Evolutionary conservation across 2,329 filamentous ascomycete genomes (phyloP), one percentile per base, ranked within the genome.

Genomic region (Colletotrichum echinochloae): DNA sequence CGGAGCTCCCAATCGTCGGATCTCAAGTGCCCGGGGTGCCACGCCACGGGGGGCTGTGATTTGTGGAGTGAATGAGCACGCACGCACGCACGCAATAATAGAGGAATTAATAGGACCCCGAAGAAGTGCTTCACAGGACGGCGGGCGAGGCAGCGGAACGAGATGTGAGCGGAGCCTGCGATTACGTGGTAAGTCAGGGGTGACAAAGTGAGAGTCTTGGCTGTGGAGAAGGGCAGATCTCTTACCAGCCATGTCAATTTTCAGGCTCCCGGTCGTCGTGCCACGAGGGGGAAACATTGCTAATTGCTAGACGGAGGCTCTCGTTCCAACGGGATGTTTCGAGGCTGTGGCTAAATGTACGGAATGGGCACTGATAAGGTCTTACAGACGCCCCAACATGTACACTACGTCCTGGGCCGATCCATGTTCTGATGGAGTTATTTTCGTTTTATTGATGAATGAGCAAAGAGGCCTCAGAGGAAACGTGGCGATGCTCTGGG

Each of bases 221-320:
- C 30, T 49, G 28, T 60, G 41, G 56, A 14, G 41, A 60, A 26
- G 30, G 26, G 57, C 44, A 35, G 57, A 35, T 37, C 57, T 48
- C 11, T 20, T 33, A 44, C 46, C 23, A 44, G 28, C n/a, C 44
- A 60, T 60, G 44, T 11, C 57, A 48, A 28, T 35, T 23, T 48
- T 11, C 33, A 33, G 18, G 28, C 26, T n/a, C n/a, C 30, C 20
- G 30, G 28, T 23, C 30, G 23, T 16, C 44, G n/a, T n/a, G n/a
- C n/a, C n/a, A n/a, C n/a, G n/a, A n/a, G n/a, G n/a, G n/a, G n/a
- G n/a, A n/a, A n/a, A n/a, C n/a, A n/a, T n/a, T n/a, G n/a, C n/a
- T n/a, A n/a, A n/a, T n/a, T n/a, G 20, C 23, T 48, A 20, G n/a
- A 28, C 20, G 28, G 9, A 48, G 20, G 41, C 30, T 48, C 30